Evolutionary conservation across 768 basidiomycete species (phyloP).

Genomic region (Suillus subalutaceus): DNA sequence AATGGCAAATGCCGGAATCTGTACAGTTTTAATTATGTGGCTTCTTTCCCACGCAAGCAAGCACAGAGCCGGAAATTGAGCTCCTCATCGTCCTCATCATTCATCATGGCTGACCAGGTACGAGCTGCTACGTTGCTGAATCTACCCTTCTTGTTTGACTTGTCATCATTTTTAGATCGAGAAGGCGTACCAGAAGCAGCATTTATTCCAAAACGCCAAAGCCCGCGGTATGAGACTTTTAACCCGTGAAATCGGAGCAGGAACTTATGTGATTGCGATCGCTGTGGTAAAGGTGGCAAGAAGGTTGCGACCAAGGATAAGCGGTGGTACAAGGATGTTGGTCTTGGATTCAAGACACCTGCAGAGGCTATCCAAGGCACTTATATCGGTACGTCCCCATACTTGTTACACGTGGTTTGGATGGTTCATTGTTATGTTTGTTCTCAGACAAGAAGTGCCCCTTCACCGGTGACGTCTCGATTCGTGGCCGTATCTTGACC

Average conservation of each 20-base stretch:
- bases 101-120: constrained; percentile 66
- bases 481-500: constrained; percentile 97
- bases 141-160: neutral
- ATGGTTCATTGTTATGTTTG: neutral
- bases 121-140: constrained; percentile 18
- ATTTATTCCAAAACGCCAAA: constrained; percentile 98
- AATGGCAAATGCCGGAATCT: constrained; percentile 40
- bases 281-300: constrained; percentile 60
- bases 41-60: constrained; percentile 32
- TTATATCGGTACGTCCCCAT: constrained; percentile 79
- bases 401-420: constrained; percentile 1
- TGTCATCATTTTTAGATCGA: constrained; percentile 64
- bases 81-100: constrained; percentile 16
- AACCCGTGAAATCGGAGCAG: constrained; percentile 11
- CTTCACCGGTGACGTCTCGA: constrained; percentile 95
- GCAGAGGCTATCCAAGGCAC: constrained; percentile 93
- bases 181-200: constrained; percentile 97
- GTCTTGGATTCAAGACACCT: constrained; percentile 96
- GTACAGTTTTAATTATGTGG: constrained; percentile 45
- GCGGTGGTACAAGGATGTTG: constrained; percentile 99
- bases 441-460: constrained; percentile 97
- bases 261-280: constrained; percentile 16
- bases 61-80: constrained; percentile 10
- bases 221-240: constrained; percentile 69
- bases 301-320: constrained; percentile 93